A percentile compares a stretch with the other conserved stretches of the same genome.
Evolutionary conservation across 768 basidiomycete genomes (phyloP).

Genomic region (Exsudoporus frostii): DNA sequence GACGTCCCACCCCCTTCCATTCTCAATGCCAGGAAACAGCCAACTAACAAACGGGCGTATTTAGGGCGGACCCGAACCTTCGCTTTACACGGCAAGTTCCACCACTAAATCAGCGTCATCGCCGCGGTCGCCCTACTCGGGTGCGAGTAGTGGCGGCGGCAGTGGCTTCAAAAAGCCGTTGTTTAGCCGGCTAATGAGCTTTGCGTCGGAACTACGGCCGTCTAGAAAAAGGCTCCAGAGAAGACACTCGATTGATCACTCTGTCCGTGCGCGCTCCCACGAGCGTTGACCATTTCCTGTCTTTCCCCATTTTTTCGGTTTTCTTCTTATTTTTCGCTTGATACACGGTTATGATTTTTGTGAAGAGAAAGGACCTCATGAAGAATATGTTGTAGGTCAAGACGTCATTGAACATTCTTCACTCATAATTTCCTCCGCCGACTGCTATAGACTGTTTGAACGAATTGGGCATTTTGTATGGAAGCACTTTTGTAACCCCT

Average conservation of each 20-base stretch:
- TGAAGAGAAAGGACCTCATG: neutral
- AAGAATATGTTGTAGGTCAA: constrained; percentile 8
- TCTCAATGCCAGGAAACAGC: constrained; percentile 15
- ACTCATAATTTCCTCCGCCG: constrained; percentile 7
- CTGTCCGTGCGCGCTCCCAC: constrained; percentile 21
- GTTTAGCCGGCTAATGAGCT: constrained; percentile 57
- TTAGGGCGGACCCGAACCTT: constrained; percentile 45
- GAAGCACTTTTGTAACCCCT: constrained; percentile 29
- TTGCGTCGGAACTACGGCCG: constrained; percentile 45
- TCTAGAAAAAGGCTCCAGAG: constrained; percentile 42
- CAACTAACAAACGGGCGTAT: constrained; percentile 28
- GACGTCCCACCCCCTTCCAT: neutral
- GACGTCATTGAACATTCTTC: constrained; percentile 4
- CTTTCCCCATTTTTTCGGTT: neutral
- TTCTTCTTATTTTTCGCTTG: neutral
- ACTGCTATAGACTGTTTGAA: constrained; percentile 23
- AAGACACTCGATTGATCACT: constrained; percentile 47
- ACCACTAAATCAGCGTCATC: constrained; percentile 55
- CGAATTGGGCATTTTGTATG: constrained; percentile 16
- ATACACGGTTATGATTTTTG: constrained; percentile 3
- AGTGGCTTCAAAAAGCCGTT: constrained; percentile 50
- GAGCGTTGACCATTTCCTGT: constrained; percentile 14
- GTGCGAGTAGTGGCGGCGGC: constrained; percentile 21
- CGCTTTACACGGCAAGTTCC: constrained; percentile 57
- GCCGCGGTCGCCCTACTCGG: constrained; percentile 37